Base-by-base conservation (phyloP, 2,329 filamentous ascomycete species). In the Epichloe brachyelytri region DNA sequence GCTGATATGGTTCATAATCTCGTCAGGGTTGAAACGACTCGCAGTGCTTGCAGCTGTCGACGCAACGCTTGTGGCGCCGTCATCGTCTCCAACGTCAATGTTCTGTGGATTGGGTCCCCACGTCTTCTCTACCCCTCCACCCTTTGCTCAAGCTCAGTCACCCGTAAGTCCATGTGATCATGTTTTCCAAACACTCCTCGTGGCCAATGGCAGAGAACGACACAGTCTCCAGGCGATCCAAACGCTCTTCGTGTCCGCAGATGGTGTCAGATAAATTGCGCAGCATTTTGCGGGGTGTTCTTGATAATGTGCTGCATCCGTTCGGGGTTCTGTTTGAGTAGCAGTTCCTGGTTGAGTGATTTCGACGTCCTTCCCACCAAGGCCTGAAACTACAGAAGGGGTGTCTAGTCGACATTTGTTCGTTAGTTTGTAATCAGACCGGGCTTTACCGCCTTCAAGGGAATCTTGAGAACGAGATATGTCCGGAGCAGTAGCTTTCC, bases 161-260 rank as follows among this genome's bases (percentile, higher is more conserved):
- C 71, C 20, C 85, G 78, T 8, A 81, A 73, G 56, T 89, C 86
- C 43, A 79, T 64, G 46, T 79, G 68, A 36, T 88, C 85, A 58
- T 86, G 76, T 50, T 77, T 19, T 87, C 83, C 17, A 81, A 71
- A 46, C 86, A 78, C 38, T 86, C 82, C 20, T 88, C 85, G 46
- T 85, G 76, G n/a, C 76, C 75, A 17, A 75, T 72, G 43, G 78
- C 74, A 22, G 80, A 79, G 59, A 88, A 86, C 0, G 84, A 88
- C 1, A 77, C 71, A 48, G 76, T 86, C 65, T 91, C 86, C 5
- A 90, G 71, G 51, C 73, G 70, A 46, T 86, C 82, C 12, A 91
- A 64, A 2, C 86, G 80, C 49, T 77, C 73, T 38, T 80, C 79
- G 53, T 88, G 78, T 17, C 76, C 74, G 52, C 76, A 70, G 53